Conservation (phyloP, 495 filamentous ascomycete species). For the Bathelium albidoporum region DNA sequence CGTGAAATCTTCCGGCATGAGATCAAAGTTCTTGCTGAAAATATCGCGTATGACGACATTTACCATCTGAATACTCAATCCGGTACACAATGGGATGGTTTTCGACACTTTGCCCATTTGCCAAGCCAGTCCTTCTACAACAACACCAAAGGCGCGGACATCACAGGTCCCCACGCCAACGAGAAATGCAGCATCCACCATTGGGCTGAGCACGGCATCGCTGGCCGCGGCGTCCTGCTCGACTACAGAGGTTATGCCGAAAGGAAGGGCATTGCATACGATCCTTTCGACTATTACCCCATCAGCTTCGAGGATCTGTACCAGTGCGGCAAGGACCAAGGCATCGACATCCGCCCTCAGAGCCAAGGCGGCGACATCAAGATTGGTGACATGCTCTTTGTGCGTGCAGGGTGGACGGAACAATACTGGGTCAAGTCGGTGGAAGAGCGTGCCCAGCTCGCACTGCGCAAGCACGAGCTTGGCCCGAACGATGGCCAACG, state of each 20-base stretch:
- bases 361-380: slow-evolving; percentile 51
- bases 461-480: slow-evolving; percentile 30
- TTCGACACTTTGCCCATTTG: slow-evolving; percentile 39
- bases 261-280: slow-evolving; percentile 40
- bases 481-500: slow-evolving; percentile 32
- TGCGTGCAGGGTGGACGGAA: slow-evolving; percentile 57
- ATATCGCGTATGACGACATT: slow-evolving; percentile 54
- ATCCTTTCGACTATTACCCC: slow-evolving; percentile 48
- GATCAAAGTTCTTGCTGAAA: slow-evolving; percentile 42
- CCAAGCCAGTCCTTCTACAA: slow-evolving; percentile 42
- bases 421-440: slow-evolving; percentile 37
- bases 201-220: slow-evolving; percentile 45
- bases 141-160: slow-evolving; percentile 41
- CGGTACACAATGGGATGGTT: slow-evolving; percentile 68
- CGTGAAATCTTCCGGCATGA: slow-evolving; percentile 47
- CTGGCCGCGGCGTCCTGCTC: slow-evolving; percentile 48
- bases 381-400: slow-evolving; percentile 55
- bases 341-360: slow-evolving; percentile 42
- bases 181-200: slow-evolving; percentile 42
- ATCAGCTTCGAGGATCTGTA: slow-evolving; percentile 51
- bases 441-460: slow-evolving; percentile 34
- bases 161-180: slow-evolving; percentile 41
- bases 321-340: slow-evolving; percentile 46
- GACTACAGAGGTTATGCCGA: slow-evolving; percentile 42
- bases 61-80: slow-evolving; percentile 68